Percentiles rank a stretch among this genome's conserved stretches.
Conservation (phyloP, 257 asterid genomes). For the Nicotiana sylvestris region DNA sequence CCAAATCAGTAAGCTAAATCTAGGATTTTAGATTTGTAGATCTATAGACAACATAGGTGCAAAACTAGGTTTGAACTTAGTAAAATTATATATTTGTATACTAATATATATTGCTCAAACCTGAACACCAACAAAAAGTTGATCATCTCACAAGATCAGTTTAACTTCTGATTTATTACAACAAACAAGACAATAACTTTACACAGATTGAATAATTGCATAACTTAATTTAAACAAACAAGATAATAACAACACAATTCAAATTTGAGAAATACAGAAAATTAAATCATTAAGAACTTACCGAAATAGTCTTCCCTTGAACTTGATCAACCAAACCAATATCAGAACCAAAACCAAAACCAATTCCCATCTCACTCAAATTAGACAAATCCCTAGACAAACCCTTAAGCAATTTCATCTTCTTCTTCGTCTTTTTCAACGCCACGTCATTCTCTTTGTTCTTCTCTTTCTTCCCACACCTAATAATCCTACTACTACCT, state of each 20-base stretch:
- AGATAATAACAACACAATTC: background rate
- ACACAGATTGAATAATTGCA: background rate
- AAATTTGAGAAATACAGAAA: background rate
- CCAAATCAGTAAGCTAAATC: too few relatives aligned
- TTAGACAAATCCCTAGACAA: constrained; percentile 45
- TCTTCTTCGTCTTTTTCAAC: constrained; percentile 50
- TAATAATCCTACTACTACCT: constrained; percentile 7
- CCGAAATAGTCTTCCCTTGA: constrained; percentile 51
- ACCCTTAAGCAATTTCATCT: constrained; percentile 58
- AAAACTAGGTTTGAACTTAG: background rate
- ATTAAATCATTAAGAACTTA: constrained; percentile 20
- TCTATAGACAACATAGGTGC: background rate
- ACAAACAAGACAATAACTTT: background rate
- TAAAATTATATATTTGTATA: background rate
- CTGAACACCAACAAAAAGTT: too few relatives aligned
- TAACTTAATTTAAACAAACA: too few relatives aligned
- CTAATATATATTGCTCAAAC: too few relatives aligned
- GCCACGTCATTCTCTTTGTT: constrained; percentile 27
- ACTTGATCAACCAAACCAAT: constrained; percentile 36
- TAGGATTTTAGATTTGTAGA: background rate
- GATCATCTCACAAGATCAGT: background rate
- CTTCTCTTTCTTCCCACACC: constrained; percentile 21
- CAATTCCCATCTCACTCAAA: constrained; percentile 46
- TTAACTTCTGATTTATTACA: too few relatives aligned
- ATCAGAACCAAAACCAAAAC: constrained; percentile 39